Base-by-base conservation (phyloP, 2,329 filamentous ascomycete species). In the Aspergillus fischeri region DNA sequence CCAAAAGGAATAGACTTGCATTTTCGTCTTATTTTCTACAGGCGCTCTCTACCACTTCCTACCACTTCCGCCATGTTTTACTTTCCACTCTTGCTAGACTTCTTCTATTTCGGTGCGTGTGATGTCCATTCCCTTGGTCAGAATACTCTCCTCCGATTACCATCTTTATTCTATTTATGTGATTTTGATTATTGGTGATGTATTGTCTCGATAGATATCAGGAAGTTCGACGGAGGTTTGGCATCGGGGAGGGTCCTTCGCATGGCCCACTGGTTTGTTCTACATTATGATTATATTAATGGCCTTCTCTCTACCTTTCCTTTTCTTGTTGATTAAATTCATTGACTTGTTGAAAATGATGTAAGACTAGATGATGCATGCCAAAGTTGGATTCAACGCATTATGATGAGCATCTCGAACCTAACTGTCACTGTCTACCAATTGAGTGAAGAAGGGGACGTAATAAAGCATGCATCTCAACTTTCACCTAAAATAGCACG, bases 41-140 rank as follows among this genome's bases (percentile, higher is more conserved):
- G 21, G 14, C 24, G 17, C 35, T 21, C 17, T 51, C 32, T 25
- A 17, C 49, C 21, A 24, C 20, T 51, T 28, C 20, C 32, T 25
- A 17, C 49, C 21, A 24, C 20, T 51, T 28, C 20, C n/a, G 25
- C 57, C 28, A 42, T 65, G 58, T 63, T 64, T 52, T 59, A 51
- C 49, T 11, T 29, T 29, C 9, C 28, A 29, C 28, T 11, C 28
- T 11, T 10, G 28, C 11, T 67, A 66, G 61, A 67, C 59, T 53
- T 53, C 32, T 54, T 44, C 45, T 28, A 9, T 9, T 29, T 29
- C 9, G 20, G 17, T 50, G 49, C 10, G 41, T 53, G 29, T 52
- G 14, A 17, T 42, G 50, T 21, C 32, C 27, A 42, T 41, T 48
- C 27, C 44, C 35, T 38, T 41, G 35, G 38, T 55, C 50, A 53